A percentile compares a stretch with the other conserved stretches of the same genome.
Evolutionary conservation across 2,329 filamentous ascomycete genomes (phyloP).

Genomic region (Hirsutella thompsonii): DNA sequence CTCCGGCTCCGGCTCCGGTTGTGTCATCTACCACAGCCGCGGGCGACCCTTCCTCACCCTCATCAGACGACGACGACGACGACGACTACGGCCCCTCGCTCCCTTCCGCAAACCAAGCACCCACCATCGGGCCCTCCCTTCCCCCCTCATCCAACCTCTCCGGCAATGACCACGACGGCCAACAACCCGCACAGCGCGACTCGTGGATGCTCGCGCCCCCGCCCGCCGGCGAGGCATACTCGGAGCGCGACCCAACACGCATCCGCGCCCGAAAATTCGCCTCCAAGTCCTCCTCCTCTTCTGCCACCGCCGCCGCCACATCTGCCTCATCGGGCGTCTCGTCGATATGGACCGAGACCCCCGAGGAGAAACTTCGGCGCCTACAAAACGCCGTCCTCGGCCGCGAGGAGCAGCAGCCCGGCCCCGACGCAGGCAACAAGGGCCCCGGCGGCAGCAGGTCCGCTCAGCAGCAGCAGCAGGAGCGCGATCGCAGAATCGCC

Average conservation of each 20-base stretch:
- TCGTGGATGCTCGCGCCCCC: conserved; percentile 75
- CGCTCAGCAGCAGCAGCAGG: conserved; percentile 48
- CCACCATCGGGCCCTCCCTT: conserved; percentile 20
- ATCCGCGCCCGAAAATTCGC: conserved; percentile 73
- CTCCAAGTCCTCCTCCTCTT: conserved; percentile 32
- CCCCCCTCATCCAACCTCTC: conserved; percentile 19
- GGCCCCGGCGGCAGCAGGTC: conserved; percentile 26
- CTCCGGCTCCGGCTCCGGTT: conserved; percentile 28
- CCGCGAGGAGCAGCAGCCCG: conserved; percentile 32
- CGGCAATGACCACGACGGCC: too few species aligned
- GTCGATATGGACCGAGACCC: conserved; percentile 83
- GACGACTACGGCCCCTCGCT: conserved; percentile 49
- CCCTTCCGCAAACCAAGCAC: conserved; percentile 36
- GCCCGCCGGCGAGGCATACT: conserved; percentile 35
- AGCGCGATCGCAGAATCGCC: conserved; percentile 32
- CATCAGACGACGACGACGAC: too few species aligned
- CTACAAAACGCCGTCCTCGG: conserved; percentile 75
- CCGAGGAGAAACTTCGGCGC: conserved; percentile 71
- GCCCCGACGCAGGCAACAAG: conserved; percentile 24
- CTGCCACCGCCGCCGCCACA: conserved; percentile 25
- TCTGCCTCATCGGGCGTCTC: conserved; percentile 29
- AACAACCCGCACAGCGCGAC: conserved; percentile 60
- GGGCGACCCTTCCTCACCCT: too few species aligned
- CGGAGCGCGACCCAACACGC: conserved; percentile 69
- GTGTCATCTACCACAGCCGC: too few species aligned